These are phyloP conservation scores for Endocalyx cinctus DNA, from an alignment of 2,329 filamentous ascomycete species.

Conservation along the genomic window DNA sequence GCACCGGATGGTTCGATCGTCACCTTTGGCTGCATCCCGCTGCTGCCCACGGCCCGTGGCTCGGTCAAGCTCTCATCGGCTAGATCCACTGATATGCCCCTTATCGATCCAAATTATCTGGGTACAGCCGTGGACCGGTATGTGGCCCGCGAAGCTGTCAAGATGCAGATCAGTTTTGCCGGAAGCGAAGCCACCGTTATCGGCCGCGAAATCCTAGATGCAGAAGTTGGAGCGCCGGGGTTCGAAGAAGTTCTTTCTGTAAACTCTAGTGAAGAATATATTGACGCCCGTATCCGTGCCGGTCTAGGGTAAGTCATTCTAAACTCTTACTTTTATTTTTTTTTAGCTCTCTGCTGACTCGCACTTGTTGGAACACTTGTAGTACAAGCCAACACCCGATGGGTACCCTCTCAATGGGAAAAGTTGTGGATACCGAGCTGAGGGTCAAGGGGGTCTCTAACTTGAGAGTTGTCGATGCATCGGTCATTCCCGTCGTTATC, in stretches of 20 bases:
- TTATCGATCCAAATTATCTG: slow-evolving; percentile 26
- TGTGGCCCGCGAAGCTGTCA: slow-evolving; percentile 21
- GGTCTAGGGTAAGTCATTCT: slow-evolving; percentile 18
- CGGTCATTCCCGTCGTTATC: slow-evolving; percentile 26
- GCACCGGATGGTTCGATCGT: slow-evolving; percentile 9
- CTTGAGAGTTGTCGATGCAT: slow-evolving; percentile 33
- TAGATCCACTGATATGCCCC: slow-evolving; percentile 9
- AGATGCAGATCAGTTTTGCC: slow-evolving; percentile 17
- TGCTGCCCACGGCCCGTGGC: slow-evolving; percentile 24
- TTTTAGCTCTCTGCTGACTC: neutral
- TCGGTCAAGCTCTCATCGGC: slow-evolving; percentile 16
- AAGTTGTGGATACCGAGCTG: slow-evolving; percentile 27
- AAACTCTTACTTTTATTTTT: neutral
- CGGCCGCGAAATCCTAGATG: slow-evolving; percentile 21
- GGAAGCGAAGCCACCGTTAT: slow-evolving; percentile 16
- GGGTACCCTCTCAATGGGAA: slow-evolving; percentile 27
- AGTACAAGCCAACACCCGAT: slow-evolving; percentile 22
- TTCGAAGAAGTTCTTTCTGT: slow-evolving; percentile 7
- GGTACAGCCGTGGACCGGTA: slow-evolving; percentile 26
- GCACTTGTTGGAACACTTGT: neutral
- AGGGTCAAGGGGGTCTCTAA: slow-evolving; percentile 30
- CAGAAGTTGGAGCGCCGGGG: slow-evolving; percentile 16
- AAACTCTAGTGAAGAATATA: slow-evolving; percentile 10
- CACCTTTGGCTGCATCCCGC: slow-evolving; percentile 11
- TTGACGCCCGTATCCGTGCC: slow-evolving; percentile 10